Base-by-base conservation (phyloP, 2,329 filamentous ascomycete genomes). In the Ophiostoma novo-ulmi region DNA sequence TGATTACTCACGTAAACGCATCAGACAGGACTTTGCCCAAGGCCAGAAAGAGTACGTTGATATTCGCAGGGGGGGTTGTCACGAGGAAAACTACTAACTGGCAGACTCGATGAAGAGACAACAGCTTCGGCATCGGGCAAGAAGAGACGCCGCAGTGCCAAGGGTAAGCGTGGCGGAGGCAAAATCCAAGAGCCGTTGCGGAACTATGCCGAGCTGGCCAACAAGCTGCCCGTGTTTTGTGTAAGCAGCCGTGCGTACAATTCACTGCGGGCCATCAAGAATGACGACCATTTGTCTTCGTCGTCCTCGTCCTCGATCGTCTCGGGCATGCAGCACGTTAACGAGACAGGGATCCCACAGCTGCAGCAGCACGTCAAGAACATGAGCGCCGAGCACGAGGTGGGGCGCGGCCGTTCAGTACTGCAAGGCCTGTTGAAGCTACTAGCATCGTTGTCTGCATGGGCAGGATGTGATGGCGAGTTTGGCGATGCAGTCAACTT, bases 201-300 rank as follows among this genome's bases (percentile, higher is more conserved):
- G 52, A 22, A 58, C n/a, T 58, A 58, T 58, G 11, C n/a, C 52
- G 52, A 58, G 52, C 52, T 58, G 52, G 52, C 22, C 3, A 31
- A 14, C n/a, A 26, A 58, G n/a, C 52, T 58, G 52, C 52, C 52
- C 8, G 52, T 58, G n/a, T 58, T 58, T 58, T 58, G 52, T 26
- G 52, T 58, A 13, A 58, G 52, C 22, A 58, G 52, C n/a, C 52
- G 52, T 26, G 52, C 52, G 11, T 58, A 58, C n/a, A n/a, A 58
- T 11, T 5, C 8, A 26, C n/a, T 58, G 22, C 52, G 22, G 44
- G 44, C 17, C 52, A 58, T 7, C 6, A 22, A 14, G 1, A 58
- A 17, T 26, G 52, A 13, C 4, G n/a, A 11, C 10, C 22, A n/a
- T 13, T 58, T 10, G n/a, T 58, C 52, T 2, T 6, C 17, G 7